Conservation (phyloP, 768 basidiomycete species). For the Leccinellum luteum region DNA sequence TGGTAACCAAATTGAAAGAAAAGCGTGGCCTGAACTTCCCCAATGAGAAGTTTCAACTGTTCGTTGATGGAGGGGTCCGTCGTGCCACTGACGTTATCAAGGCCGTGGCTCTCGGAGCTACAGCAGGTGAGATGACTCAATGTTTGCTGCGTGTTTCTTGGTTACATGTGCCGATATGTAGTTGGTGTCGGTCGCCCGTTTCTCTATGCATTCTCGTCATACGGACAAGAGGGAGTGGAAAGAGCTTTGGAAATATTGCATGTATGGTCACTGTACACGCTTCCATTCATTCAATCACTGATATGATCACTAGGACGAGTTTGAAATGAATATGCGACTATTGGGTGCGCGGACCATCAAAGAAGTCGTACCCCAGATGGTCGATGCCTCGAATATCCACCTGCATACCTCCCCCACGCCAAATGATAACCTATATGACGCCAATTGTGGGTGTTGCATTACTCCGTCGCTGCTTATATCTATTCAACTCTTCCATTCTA, state of each 20-base stretch:
- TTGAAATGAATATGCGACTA: conserved; percentile 96
- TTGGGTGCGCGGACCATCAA: conserved; percentile 78
- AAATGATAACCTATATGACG: conserved; percentile 68
- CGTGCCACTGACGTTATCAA: conserved; percentile 89
- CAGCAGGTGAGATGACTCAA: conserved; percentile 51
- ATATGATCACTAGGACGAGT: conserved; percentile 81
- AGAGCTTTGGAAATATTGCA: conserved; percentile 76
- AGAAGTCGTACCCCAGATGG: conserved; percentile 86
- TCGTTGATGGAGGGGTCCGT: conserved; percentile 93
- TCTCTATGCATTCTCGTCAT: conserved; percentile 84
- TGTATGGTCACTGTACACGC: conserved; percentile 37
- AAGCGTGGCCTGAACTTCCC: conserved; percentile 70
- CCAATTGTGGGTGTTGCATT: conserved; percentile 64
- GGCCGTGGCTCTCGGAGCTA: conserved; percentile 86
- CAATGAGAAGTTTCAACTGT: conserved; percentile 78
- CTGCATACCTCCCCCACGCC: conserved; percentile 69
- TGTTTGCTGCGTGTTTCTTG: not conserved
- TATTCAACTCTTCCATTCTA: conserved; percentile 6
- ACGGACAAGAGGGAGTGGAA: conserved; percentile 86
- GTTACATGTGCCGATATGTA: conserved; percentile 25
- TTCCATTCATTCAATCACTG: not conserved
- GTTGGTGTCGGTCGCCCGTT: conserved; percentile 87
- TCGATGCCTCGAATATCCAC: conserved; percentile 72
- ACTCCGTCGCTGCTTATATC: not conserved
- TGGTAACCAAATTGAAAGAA: conserved; percentile 67